Evolutionary conservation across 768 basidiomycete genomes (phyloP).

Genomic region (Lepiota subincarnata): DNA sequence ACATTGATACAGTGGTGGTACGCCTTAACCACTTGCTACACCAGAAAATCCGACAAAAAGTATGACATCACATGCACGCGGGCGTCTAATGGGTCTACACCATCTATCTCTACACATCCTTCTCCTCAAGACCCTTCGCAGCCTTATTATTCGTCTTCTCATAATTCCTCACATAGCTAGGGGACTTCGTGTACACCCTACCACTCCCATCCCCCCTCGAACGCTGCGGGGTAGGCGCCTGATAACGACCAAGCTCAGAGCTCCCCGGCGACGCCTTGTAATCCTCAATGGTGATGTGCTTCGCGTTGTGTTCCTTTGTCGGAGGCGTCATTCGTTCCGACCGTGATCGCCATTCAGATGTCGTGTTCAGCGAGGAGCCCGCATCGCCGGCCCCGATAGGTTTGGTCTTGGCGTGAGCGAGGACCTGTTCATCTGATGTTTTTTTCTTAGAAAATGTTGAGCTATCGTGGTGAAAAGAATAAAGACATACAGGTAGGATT

Average conservation of each 20-base stretch:
- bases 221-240: conserved; percentile 30
- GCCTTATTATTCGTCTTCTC: conserved; percentile 20
- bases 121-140: no score
- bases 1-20: no score
- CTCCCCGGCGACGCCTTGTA: conserved; percentile 20
- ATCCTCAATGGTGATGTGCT: conserved; percentile 23
- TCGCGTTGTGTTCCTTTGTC: conserved; percentile 22
- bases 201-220: conserved; percentile 19
- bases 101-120: no score
- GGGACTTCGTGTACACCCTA: conserved; percentile 29
- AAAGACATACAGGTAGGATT: conserved; percentile 27
- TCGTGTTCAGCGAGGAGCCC: not conserved
- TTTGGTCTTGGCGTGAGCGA: conserved; percentile 21
- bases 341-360: not conserved
- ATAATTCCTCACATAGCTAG: conserved; percentile 30
- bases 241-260: conserved; percentile 16
- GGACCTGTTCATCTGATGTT: conserved; percentile 27
- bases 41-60: no score
- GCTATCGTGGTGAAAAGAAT: not conserved
- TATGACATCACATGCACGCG: no score
- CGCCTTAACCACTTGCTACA: no score
- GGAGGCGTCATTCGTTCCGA: conserved; percentile 16
- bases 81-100: no score
- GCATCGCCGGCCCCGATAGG: conserved; percentile 14
- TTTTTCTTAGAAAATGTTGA: not conserved